Evolutionary conservation across 176 grass and related monocot species (phyloP), one percentile per base, ranked within the genome.

Genomic region (Melocanna baccifera): DNA sequence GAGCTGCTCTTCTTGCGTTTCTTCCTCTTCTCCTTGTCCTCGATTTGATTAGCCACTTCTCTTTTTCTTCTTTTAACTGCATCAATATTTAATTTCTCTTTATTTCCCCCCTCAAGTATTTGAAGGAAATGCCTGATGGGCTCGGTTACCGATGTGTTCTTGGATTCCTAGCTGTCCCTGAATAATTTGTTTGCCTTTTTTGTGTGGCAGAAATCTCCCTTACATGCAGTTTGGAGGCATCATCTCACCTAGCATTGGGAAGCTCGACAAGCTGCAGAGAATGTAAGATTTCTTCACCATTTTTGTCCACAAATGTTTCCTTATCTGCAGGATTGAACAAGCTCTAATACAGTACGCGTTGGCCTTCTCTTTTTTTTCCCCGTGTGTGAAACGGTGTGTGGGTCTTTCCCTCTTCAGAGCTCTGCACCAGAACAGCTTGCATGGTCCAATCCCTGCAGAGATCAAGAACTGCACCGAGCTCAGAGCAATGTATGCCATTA

Each of bases 341-440:
- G 25, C 48, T 18, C 37, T 34, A 47, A 19, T 41, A 36, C 64
- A 14, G 50, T 45, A 77, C 12, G 40, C 23, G 63, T 58, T 75
- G 64, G 18, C 53, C 25, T 28, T 45, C 50, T 23, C 7, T 51
- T 5, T 12, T 32, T 30, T 43, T 42, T 47, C 53, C 77, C 16
- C 83, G 18, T 48, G 0, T 71, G 28, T 73, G 52, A n/a, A n/a
- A 13, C 3, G 30, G 19, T 30, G 7, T 43, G 26, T 67, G 19
- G n/a, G 4, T 22, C 12, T 77, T 85, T 25, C 62, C 56, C 45
- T 70, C 57, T 85, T 65, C 83, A 99, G 96, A 81, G 93, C 96
- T 83, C 85, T 99, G 57, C 93, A 99, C 73, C 93, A 94, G 92
- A 99, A 96, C 80, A 99, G 96, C 90, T 89, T 96, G 84, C 96